Conservation (phyloP, 352 stramenopile genomes). For the Phytopythium oedochilum region DNA sequence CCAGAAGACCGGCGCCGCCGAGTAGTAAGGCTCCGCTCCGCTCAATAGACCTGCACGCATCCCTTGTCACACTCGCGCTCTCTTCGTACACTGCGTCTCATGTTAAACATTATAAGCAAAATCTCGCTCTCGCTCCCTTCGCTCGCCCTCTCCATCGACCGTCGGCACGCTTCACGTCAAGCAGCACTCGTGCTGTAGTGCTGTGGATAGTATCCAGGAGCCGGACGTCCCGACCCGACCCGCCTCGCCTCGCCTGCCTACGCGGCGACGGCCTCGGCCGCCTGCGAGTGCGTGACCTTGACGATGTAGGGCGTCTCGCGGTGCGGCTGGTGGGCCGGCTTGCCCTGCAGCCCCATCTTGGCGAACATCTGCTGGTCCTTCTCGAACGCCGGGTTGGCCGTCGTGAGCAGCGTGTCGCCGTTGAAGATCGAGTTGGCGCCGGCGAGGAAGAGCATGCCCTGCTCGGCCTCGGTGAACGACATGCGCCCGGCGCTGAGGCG, state of each 20-base stretch:
- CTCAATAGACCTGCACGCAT: background rate
- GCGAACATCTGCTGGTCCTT: slow-evolving; percentile 93
- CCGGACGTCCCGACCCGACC: background rate
- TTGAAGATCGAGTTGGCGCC: slow-evolving; percentile 99
- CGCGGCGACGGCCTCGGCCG: slow-evolving; percentile 23
- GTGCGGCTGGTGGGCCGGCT: slow-evolving; percentile 92
- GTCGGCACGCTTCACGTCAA: too few relatives aligned
- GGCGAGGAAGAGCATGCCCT: slow-evolving; percentile 96
- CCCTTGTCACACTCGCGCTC: background rate
- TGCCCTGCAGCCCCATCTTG: slow-evolving; percentile 93
- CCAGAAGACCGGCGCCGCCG: background rate
- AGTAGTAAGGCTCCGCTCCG: too few relatives aligned
- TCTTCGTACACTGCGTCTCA: too few relatives aligned
- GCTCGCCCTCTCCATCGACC: background rate
- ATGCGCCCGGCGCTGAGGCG: slow-evolving; percentile 95
- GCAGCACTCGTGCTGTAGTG: too few relatives aligned
- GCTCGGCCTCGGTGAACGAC: slow-evolving; percentile 95
- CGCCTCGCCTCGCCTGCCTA: background rate
- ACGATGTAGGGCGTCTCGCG: slow-evolving; percentile 79
- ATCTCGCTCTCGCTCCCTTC: background rate
- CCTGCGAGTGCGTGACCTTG: slow-evolving; percentile 65
- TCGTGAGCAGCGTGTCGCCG: slow-evolving; percentile 97
- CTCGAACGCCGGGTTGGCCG: slow-evolving; percentile 95
- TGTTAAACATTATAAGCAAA: background rate
- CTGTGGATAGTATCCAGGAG: slow-evolving; percentile 1